Evolutionary conservation across 805 yeast species (phyloP).

Genomic region (Wickerhamomyces alni): DNA sequence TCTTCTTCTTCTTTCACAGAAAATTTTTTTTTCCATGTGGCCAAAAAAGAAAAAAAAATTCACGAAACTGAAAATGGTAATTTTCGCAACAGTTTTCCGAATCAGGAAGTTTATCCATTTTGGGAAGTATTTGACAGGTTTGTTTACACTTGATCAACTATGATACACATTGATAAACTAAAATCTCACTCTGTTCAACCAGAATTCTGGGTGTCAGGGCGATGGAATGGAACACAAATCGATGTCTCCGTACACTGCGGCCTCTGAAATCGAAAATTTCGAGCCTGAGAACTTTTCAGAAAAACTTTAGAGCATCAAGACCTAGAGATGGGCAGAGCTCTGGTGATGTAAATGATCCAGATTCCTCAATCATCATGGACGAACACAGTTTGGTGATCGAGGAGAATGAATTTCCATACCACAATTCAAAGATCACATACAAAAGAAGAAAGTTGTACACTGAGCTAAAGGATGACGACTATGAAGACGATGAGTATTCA

Average conservation of each 20-base stretch:
- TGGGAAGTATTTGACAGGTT: neutral
- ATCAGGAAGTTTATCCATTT: neutral
- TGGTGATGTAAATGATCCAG: neutral
- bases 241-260: conserved; percentile 10
- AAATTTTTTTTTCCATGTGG: conserved; percentile 5
- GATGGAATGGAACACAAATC: conserved; percentile 4
- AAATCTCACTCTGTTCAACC: too few relatives aligned
- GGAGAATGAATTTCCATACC: neutral
- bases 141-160: too few relatives aligned
- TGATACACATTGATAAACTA: too few relatives aligned
- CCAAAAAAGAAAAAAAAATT: conserved; percentile 3
- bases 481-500: neutral
- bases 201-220: too few relatives aligned
- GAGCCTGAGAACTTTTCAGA: conserved; percentile 1
- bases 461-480: neutral
- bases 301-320: neutral
- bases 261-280: conserved; percentile 12
- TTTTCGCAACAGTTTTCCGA: neutral
- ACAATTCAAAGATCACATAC: neutral
- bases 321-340: too few relatives aligned
- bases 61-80: neutral
- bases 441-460: neutral
- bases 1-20: neutral
- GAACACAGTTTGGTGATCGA: neutral
- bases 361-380: neutral